phyloP scores from a whole-genome alignment of 257 asterid species.

The Voacanga thouarsii region DNA sequence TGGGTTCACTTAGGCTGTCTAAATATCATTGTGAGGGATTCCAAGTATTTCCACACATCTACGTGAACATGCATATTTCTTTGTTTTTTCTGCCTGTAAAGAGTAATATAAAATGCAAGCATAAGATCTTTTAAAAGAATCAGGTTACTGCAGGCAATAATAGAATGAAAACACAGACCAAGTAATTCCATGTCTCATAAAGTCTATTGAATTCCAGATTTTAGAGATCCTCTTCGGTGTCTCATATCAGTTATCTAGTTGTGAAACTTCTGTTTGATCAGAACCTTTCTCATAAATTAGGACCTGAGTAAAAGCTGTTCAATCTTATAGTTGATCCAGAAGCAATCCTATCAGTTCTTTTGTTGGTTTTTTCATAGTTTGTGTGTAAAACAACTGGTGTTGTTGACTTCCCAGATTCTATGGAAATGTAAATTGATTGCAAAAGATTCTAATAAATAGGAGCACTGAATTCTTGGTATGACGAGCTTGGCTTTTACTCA shows the following conservation, averaged over 20 bases:
- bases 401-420: not conserved
- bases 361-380: too few species aligned
- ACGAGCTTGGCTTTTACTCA: not conserved
- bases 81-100: not conserved
- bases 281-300: not conserved
- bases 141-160: not conserved
- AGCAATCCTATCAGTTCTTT: too few species aligned
- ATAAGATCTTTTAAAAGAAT: not conserved
- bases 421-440: not conserved
- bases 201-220: not conserved
- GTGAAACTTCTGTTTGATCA: not conserved
- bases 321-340: not conserved
- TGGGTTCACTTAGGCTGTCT: not conserved
- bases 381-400: not conserved
- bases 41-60: not conserved
- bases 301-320: not conserved
- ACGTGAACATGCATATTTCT: not conserved
- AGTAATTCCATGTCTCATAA: not conserved
- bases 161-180: not conserved
- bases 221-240: not conserved
- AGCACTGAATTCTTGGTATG: not conserved
- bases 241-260: not conserved
- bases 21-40: not conserved
- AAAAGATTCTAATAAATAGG: not conserved
- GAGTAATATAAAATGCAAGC: not conserved